Evolutionary conservation across 768 basidiomycete species (phyloP), one percentile per base, ranked within the genome.

Genomic region (Trametes elegans): DNA sequence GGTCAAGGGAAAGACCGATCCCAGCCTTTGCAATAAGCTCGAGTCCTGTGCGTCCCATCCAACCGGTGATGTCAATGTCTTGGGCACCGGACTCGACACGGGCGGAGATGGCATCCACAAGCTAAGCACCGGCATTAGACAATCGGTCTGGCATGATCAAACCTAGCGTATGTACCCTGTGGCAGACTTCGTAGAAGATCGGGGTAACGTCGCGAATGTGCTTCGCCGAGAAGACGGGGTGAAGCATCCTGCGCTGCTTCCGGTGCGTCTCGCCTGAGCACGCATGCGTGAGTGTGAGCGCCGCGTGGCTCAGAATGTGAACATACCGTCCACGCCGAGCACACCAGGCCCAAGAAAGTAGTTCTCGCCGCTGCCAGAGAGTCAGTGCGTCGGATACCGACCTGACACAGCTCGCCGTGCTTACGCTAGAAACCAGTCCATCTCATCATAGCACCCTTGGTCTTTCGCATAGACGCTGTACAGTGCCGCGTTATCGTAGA

Each of bases 221-320:
- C 3, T 72, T 64, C 5, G 70, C 66, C 0, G 76, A 75, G 59
- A 81, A 80, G 7, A 78, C 69, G 5, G 77, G 74, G 38, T 65
- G 71, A 26, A 79, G 73, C 24, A 78, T 66, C 59, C 77, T 79
- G 18, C 79, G 69, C 59, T 81, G 79, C n/a, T 69, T 70, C 64
- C 73, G 73, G 61, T 81, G 79, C 7, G 58, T 72, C 63, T 59
- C 72, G 64, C 50, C 79, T 71, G 34, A 26, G 16, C 16, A 10
- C 19, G 3, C 8, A 6, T 14, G 2, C 5, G n/a, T 44, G 5
- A 44, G 16, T 31, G 10, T 16, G n/a, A 7, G 1, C 24, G 1
- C 11, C 23, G 14, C 21, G 3, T 14, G n/a, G 9, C 11, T 31
- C 19, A n/a, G 31, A 23, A 46, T 7, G 35, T 23, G 8, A 42